A percentile compares a stretch with the other conserved stretches of the same genome.
These are phyloP conservation scores for Geotrichum klebahnii DNA, from an alignment of 1,139 yeast species.

Conservation along the genomic window DNA sequence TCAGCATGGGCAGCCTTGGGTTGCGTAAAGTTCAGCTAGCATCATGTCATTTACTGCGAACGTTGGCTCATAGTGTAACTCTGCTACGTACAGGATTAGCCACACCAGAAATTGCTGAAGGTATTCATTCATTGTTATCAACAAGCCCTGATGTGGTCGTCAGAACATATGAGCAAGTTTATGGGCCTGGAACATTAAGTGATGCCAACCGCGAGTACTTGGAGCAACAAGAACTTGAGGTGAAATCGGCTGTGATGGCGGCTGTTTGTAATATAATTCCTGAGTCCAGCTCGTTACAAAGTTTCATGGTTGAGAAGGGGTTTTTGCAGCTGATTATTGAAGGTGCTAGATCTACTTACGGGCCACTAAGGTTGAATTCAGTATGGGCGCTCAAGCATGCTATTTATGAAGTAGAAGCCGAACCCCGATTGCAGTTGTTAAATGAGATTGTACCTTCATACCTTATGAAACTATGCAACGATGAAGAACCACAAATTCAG, in stretches of 20 bases:
- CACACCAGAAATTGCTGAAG: slow-evolving; percentile 51
- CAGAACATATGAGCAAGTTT: slow-evolving; percentile 12
- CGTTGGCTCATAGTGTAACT: slow-evolving; percentile 71
- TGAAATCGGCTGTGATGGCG: slow-evolving; percentile 61
- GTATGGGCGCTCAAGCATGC: slow-evolving; percentile 57
- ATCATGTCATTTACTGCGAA: slow-evolving; percentile 58
- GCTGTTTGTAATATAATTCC: slow-evolving; percentile 70
- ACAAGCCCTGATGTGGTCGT: slow-evolving; percentile 24
- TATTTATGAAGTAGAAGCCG: slow-evolving; percentile 46
- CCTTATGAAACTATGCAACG: slow-evolving; percentile 51
- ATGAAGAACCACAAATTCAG: slow-evolving; percentile 52
- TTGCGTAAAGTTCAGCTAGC: slow-evolving; percentile 36
- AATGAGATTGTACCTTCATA: slow-evolving; percentile 50
- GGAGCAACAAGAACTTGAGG: slow-evolving; percentile 42
- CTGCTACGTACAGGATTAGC: slow-evolving; percentile 65
- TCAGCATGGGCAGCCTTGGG: slow-evolving; percentile 21
- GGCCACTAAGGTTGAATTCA: slow-evolving; percentile 46
- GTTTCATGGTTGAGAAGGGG: slow-evolving; percentile 54
- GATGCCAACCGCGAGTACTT: slow-evolving; percentile 28
- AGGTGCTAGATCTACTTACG: slow-evolving; percentile 34
- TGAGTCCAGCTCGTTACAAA: slow-evolving; percentile 72
- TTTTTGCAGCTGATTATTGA: slow-evolving; percentile 49
- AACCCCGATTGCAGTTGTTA: slow-evolving; percentile 34
- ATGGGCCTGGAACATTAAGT: slow-evolving; percentile 25
- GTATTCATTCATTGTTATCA: slow-evolving; percentile 44